A percentile compares a stretch with the other conserved stretches of the same genome.
These are phyloP conservation scores for Aspergillus ellipticus DNA, from an alignment of 495 filamentous ascomycete species.

Conservation along the genomic window DNA sequence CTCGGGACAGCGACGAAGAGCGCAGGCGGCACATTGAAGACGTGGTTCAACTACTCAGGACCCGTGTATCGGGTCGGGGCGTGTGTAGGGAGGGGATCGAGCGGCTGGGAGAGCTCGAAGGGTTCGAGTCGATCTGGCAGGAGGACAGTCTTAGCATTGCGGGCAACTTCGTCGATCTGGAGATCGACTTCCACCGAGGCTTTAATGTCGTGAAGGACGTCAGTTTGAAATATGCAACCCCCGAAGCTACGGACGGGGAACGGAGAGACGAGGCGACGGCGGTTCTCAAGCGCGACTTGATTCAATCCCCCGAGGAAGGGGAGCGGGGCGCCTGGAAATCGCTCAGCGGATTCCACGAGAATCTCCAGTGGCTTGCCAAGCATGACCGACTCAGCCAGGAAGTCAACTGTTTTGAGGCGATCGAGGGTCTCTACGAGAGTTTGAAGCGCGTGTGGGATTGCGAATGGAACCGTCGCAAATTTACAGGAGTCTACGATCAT, in stretches of 20 bases:
- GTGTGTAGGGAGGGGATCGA: constrained; percentile 83
- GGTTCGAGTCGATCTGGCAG: constrained; percentile 73
- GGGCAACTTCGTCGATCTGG: constrained; percentile 56
- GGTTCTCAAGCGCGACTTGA: constrained; percentile 50
- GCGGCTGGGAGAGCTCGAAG: constrained; percentile 65
- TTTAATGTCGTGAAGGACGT: constrained; percentile 45
- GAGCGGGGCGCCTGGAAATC: constrained; percentile 48
- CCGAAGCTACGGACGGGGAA: constrained; percentile 40
- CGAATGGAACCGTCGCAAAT: constrained; percentile 46
- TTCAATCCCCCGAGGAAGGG: constrained; percentile 35
- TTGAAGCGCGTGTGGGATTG: constrained; percentile 55
- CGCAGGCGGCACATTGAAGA: constrained; percentile 50
- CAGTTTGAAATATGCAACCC: constrained; percentile 43
- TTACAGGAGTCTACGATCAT: constrained; percentile 46
- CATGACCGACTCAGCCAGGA: constrained; percentile 79
- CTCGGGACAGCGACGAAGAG: constrained; percentile 50
- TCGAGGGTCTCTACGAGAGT: constrained; percentile 75
- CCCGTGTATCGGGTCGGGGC: constrained; percentile 43
- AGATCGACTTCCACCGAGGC: constrained; percentile 47
- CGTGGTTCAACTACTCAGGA: constrained; percentile 38
- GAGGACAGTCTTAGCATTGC: constrained; percentile 66
- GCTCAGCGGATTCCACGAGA: constrained; percentile 69
- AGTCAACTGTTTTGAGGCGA: constrained; percentile 84
- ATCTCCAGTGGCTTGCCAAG: constrained; percentile 72
- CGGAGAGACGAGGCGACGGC: constrained; percentile 44